Conservation (phyloP, 345 rosid genomes). For the Brassica nigra region DNA sequence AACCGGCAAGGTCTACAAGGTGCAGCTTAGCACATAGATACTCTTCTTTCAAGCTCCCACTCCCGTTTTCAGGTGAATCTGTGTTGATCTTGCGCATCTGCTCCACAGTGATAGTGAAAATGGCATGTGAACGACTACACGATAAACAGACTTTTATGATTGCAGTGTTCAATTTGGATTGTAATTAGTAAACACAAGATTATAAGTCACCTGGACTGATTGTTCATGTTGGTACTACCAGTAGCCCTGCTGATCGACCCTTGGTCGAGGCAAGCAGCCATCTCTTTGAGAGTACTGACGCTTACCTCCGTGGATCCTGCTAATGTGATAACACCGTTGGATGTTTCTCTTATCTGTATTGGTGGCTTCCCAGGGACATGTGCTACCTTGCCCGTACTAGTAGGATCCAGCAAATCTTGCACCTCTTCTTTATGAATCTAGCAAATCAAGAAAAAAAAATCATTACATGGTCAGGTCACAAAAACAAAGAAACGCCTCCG, state of each 20-base stretch:
- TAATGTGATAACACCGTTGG: conserved; percentile 91
- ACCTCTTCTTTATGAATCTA: conserved; percentile 99
- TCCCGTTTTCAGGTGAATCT: conserved; percentile 56
- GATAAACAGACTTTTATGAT: background rate
- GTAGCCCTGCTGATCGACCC: conserved; percentile 91
- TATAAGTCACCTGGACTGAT: conserved; percentile 75
- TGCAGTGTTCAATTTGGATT: background rate
- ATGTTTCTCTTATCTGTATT: conserved; percentile 95
- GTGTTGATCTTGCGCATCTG: conserved; percentile 82
- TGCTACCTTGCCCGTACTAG: conserved; percentile 46
- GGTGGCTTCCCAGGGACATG: conserved; percentile 82
- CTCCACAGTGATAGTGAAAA: conserved; percentile 95
- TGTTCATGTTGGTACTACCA: conserved; percentile 94
- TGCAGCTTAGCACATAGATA: conserved; percentile 98
- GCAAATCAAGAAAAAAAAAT: conserved; percentile 15
- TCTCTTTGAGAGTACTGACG: conserved; percentile 77
- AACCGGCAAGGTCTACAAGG: conserved; percentile 98
- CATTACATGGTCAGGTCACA: conserved; percentile 1
- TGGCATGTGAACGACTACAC: conserved; percentile 95
- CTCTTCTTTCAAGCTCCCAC: conserved; percentile 75
- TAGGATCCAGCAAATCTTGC: conserved; percentile 81
- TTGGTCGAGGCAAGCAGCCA: conserved; percentile 93
- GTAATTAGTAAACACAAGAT: background rate
- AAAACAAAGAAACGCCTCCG: background rate
- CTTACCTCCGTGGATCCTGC: conserved; percentile 96